Base-by-base conservation (phyloP, 2,329 filamentous ascomycete species). In the Elsinoe ampelina region DNA sequence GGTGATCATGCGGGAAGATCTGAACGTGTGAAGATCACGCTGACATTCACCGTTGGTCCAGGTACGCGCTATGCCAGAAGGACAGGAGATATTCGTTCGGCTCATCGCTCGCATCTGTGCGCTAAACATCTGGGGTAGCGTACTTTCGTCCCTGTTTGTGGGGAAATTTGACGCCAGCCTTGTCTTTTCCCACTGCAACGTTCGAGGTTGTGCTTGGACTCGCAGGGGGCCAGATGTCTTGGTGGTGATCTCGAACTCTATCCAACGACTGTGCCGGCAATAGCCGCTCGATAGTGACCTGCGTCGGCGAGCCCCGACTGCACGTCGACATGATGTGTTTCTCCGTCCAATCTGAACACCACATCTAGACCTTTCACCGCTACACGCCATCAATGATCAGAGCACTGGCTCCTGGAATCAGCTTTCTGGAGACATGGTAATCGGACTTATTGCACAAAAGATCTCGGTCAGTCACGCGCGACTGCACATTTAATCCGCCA, bases 11-110 rank as follows among this genome's bases (percentile, higher is more conserved):
- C 48, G 48, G 48, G 35, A 52, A 36, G 35, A 52, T 52, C 48
- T 52, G 34, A n/a, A 52, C 48, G 32, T 52, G 48, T 38, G 32
- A 38, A 51, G 47, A 51, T 51, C 47, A 51, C 47, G 47, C 47
- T 35, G 32, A 32, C 48, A 34, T 6, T 11, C 32, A 35, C 48
- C 48, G 48, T 52, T 52, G 48, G 48, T 39, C 34, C 34, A 52
- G 48, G 32, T 17, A 38, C 34, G 48, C 48, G 35, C 48, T 52
- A 52, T 26, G 48, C 48, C 48, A 15, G 17, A 52, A 22, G 10
- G 15, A 52, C 48, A n/a, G 32, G 39, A 39, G 48, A 52, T 52
- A 8, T 20, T 19, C 48, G 26, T 15, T 13, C 3, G 41, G 20
- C 15, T 30, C 26, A 5, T 45, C 41, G 19, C 20, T 22, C 20